These are phyloP conservation scores for Didymella keratinophila DNA, from an alignment of 2,329 filamentous ascomycete genomes.

Conservation along the genomic window DNA sequence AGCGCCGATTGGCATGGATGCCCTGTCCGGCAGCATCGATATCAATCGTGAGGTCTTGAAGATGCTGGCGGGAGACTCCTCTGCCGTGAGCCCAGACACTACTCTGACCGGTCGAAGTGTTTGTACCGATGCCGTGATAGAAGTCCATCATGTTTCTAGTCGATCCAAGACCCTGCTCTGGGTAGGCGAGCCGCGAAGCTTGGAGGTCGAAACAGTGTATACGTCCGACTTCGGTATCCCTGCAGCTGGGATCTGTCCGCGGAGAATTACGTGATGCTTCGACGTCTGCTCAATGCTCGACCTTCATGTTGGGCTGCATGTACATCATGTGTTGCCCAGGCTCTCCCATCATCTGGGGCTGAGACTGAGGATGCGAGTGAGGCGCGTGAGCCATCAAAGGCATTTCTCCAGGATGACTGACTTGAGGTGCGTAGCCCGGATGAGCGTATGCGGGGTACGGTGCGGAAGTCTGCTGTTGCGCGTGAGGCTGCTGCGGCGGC, in stretches of 20 bases:
- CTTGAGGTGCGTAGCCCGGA: slow-evolving; percentile 47
- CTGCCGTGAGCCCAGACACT: slow-evolving; percentile 3
- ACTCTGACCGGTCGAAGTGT: slow-evolving; percentile 8
- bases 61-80: slow-evolving; percentile 1
- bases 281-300: slow-evolving; percentile 43
- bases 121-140: slow-evolving; percentile 9
- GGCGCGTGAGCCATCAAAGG: slow-evolving; percentile 49
- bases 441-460: slow-evolving; percentile 43
- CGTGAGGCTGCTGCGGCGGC: slow-evolving; percentile 35
- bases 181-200: slow-evolving; percentile 16
- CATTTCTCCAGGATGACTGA: slow-evolving; percentile 47
- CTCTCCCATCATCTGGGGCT: slow-evolving; percentile 50
- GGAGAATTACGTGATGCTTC: slow-evolving; percentile 14
- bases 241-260: slow-evolving; percentile 17
- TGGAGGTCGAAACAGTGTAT: slow-evolving; percentile 11
- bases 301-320: slow-evolving; percentile 52
- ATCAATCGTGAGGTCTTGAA: neutral
- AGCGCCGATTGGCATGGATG: slow-evolving; percentile 7
- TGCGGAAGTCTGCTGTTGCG: slow-evolving; percentile 39
- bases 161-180: slow-evolving; percentile 11
- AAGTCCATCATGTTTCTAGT: slow-evolving; percentile 1
- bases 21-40: slow-evolving; percentile 9
- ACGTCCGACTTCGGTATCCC: slow-evolving; percentile 15
- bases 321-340: slow-evolving; percentile 53
- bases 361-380: slow-evolving; percentile 42